These are phyloP conservation scores for Elsinoe fawcettii DNA, from an alignment of 2,329 filamentous ascomycete genomes.

Conservation along the genomic window DNA sequence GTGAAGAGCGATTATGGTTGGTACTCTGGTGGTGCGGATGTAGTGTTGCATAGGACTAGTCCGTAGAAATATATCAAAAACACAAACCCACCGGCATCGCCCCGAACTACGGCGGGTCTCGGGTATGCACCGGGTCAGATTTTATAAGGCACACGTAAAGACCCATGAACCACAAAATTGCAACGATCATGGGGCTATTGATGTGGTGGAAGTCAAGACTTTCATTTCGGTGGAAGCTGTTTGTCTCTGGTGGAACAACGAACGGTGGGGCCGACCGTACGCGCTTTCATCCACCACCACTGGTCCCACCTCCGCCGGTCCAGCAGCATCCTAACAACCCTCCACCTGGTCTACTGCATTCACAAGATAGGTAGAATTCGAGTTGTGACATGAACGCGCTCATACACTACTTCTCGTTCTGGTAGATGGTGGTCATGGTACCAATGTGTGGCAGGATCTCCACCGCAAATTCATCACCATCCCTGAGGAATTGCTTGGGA, in stretches of 20 bases:
- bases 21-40: not conserved
- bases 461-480: conserved; percentile 42
- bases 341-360: not conserved
- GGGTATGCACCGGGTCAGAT: not conserved
- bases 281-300: not conserved
- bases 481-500: conserved; percentile 35
- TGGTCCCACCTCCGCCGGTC: not conserved
- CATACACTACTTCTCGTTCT: conserved; percentile 21
- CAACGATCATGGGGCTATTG: conserved; percentile 1
- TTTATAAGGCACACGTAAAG: not conserved
- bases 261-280: conserved; percentile 5
- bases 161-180: not conserved
- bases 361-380: not conserved
- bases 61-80: not conserved
- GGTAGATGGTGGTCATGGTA: conserved; percentile 41
- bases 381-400: not conserved
- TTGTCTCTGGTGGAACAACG: conserved; percentile 5
- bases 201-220: not conserved
- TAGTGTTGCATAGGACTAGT: not conserved
- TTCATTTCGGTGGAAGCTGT: not conserved
- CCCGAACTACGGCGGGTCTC: conserved; percentile 3
- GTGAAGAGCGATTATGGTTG: not conserved
- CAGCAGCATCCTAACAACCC: too few species aligned
- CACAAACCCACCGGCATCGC: conserved; percentile 1
- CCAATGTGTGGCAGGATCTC: conserved; percentile 44